Evolutionary conservation across 345 rosid species (phyloP), one percentile per base, ranked within the genome.

Genomic region (Adansonia digitata): DNA sequence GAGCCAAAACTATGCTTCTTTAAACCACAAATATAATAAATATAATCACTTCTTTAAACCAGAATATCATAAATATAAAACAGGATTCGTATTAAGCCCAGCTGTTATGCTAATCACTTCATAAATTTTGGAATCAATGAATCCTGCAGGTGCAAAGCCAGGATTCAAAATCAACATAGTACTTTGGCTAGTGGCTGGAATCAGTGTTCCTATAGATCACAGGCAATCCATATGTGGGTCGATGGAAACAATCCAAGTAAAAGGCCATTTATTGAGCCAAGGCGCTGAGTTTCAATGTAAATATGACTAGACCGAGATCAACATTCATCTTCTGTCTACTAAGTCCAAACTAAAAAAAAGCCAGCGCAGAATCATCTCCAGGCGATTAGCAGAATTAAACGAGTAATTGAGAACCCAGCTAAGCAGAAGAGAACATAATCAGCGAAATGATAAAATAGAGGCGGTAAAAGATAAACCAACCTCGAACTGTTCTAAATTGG

Each of bases 401-500:
- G 0, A 37, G 10, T 18, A 18, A 11, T n/a, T 18, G 18, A 15
- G 24, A 35, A 46, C 7, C 53, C 39, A 48, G 39, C 26, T 43
- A 46, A 71, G 49, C 45, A 18, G 63, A 48, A 71, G 62, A 71
- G 20, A 34, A 15, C 43, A 71, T 5, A 37, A 40, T n/a, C 49
- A 13, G 14, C 13, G 24, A 56, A 22, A 31, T 57, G 18, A 24
- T 57, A 27, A 55, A 13, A 37, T 24, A 11, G 42, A 34, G 45
- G 26, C 45, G n/a, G 31, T 45, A 24, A 35, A 65, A 45, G 73
- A 64, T 12, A 37, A 78, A 80, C 88, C 65, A 78, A 93, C 98
- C 97, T 94, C 98, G 78, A 94, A 92, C 46, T 88, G 90, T 83
- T 92, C 97, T 79, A 94, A 83, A 73, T 29, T 80, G 70, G 81